These are phyloP conservation scores for Neckera pumila DNA, from an alignment of 225 moss, liverwort and hornwort genomes.

Conservation along the genomic window DNA sequence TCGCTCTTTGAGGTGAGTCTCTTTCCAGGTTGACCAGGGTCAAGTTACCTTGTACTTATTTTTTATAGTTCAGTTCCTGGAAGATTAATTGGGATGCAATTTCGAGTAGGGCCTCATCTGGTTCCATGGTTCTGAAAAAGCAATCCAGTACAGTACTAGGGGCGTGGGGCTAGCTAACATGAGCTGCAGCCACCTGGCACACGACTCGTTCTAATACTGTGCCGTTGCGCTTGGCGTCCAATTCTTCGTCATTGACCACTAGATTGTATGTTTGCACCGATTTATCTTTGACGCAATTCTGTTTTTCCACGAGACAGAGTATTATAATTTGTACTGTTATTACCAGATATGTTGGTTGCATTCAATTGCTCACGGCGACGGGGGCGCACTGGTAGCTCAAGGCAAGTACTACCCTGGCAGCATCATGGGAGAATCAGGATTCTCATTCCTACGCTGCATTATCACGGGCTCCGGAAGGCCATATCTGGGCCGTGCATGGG, in stretches of 20 bases:
- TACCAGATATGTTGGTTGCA: conserved; percentile 30
- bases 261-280: no score
- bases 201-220: neutral
- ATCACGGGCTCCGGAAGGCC: conserved; percentile 11
- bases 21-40: neutral
- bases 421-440: conserved; percentile 15
- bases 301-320: neutral
- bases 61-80: neutral
- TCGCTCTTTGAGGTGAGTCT: conserved; percentile 20
- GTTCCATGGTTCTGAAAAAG: neutral
- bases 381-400: conserved; percentile 27
- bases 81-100: neutral
- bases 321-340: neutral
- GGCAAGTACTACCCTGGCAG: conserved; percentile 25
- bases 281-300: neutral
- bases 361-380: neutral
- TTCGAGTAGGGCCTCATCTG: neutral
- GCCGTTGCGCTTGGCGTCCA: neutral
- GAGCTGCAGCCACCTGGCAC: neutral
- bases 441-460: conserved; percentile 23
- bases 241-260: neutral
- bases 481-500: neutral
- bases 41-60: neutral
- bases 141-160: no score
- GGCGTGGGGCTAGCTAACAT: no score